Conservation (phyloP, 2,329 filamentous ascomycete species). For the Rutstroemia sp. region DNA sequence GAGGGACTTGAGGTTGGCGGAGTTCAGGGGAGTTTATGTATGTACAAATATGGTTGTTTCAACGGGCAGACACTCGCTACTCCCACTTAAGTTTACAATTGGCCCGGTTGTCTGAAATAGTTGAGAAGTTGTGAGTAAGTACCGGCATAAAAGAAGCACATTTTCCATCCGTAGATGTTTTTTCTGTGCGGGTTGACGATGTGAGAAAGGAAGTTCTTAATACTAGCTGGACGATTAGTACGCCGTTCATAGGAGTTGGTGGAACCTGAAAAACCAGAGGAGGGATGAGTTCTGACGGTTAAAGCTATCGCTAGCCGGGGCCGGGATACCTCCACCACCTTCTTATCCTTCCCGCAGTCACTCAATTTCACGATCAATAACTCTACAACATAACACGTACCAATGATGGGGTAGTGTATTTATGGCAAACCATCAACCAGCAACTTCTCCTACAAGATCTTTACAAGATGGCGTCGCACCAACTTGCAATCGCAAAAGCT, state of each 20-base stretch:
- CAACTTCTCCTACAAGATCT: not conserved
- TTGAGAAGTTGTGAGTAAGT: not conserved
- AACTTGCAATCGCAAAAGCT: slow-evolving; percentile 71
- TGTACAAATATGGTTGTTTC: not conserved
- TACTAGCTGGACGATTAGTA: too few relatives aligned
- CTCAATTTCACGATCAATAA: too few relatives aligned
- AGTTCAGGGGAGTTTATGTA: not conserved
- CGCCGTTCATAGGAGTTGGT: too few relatives aligned
- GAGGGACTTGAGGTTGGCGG: slow-evolving; percentile 3
- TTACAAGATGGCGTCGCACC: slow-evolving; percentile 54
- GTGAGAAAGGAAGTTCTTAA: too few relatives aligned
- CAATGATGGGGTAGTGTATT: not conserved
- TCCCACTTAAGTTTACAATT: not conserved
- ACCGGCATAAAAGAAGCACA: not conserved
- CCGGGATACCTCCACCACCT: too few relatives aligned
- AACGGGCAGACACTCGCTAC: not conserved
- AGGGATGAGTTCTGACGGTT: too few relatives aligned
- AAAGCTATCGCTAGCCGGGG: too few relatives aligned
- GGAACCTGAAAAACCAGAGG: too few relatives aligned
- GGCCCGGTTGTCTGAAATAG: not conserved
- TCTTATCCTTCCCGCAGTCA: not conserved
- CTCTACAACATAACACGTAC: too few relatives aligned
- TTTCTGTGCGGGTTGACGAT: not conserved
- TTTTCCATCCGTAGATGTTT: too few relatives aligned
- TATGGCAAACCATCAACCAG: not conserved